Conservation (phyloP, 129 eudicot genomes). For the Heracleum sosnowskyi region DNA sequence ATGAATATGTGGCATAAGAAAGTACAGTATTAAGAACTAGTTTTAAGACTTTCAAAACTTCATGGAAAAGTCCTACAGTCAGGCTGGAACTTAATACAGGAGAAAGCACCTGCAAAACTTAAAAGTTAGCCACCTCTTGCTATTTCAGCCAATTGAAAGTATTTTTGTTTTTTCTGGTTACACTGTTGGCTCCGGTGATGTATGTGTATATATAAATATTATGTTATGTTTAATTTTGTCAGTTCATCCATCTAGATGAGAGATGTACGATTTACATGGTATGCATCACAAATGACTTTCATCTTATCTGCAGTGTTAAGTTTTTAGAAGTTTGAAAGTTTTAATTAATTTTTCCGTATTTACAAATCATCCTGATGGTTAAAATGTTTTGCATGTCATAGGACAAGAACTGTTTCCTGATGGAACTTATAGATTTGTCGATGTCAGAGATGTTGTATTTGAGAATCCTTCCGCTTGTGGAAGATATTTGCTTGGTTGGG, state of each 20-base stretch:
- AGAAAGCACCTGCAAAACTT: neutral
- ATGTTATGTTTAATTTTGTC: neutral
- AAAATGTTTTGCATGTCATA: conserved; percentile 15
- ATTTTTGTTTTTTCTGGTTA: neutral
- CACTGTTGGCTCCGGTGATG: too few species aligned
- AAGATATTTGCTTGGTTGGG: conserved; percentile 36
- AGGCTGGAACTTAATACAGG: neutral
- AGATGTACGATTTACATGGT: neutral
- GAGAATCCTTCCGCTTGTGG: conserved; percentile 42
- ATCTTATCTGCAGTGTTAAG: too few species aligned
- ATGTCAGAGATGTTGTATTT: conserved; percentile 56
- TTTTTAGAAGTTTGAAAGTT: neutral
- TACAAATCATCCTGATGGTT: neutral
- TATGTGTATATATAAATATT: neutral
- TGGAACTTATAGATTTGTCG: conserved; percentile 29
- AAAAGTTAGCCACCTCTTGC: neutral
- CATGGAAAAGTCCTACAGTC: neutral
- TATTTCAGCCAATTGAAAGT: neutral
- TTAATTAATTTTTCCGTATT: neutral
- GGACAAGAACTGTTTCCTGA: conserved; percentile 21
- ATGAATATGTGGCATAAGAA: neutral
- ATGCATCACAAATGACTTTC: neutral
- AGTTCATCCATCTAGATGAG: neutral
- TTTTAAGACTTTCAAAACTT: neutral
- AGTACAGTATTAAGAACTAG: neutral